A percentile compares a stretch with the other conserved stretches of the same genome.
phyloP scores from a whole-genome alignment of 2,329 filamentous ascomycete genomes.

The Biscogniauxia mediterranea region DNA sequence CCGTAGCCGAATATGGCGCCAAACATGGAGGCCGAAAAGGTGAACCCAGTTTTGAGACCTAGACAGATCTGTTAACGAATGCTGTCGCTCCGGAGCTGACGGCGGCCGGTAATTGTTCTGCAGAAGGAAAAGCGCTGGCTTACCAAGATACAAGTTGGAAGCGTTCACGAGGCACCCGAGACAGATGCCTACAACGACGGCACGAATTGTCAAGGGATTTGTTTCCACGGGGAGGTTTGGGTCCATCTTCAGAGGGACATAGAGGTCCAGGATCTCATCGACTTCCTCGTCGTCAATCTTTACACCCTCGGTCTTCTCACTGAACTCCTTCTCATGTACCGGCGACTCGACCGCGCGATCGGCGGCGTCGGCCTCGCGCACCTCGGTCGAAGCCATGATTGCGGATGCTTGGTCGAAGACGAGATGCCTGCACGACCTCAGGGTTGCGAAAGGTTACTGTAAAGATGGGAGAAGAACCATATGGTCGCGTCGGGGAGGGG shows the following conservation, averaged over 20 bases:
- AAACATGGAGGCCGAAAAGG: conserved; percentile 44
- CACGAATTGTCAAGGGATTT: conserved; percentile 50
- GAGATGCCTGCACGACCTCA: conserved; percentile 16
- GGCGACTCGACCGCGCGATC: conserved; percentile 16
- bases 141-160: conserved; percentile 57
- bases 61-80: conserved; percentile 8
- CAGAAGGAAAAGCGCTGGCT: conserved; percentile 31
- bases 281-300: conserved; percentile 30
- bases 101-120: not conserved
- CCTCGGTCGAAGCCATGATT: conserved; percentile 26
- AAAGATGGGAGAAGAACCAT: not conserved
- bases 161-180: conserved; percentile 56
- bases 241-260: conserved; percentile 39
- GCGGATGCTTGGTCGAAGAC: conserved; percentile 18
- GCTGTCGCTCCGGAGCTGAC: not conserved
- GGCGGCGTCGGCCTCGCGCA: conserved; percentile 20
- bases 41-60: conserved; percentile 47
- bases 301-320: conserved; percentile 19
- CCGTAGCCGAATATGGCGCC: conserved; percentile 56
- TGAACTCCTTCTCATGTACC: conserved; percentile 7
- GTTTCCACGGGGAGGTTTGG: conserved; percentile 31
- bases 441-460: conserved; percentile 6
- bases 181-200: conserved; percentile 49
- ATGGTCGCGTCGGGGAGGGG: not conserved
- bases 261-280: conserved; percentile 39